Percentiles rank a stretch among this genome's conserved stretches.
phyloP scores from a whole-genome alignment of 2,329 filamentous ascomycete genomes.

The Cryoendolithus antarcticus region DNA sequence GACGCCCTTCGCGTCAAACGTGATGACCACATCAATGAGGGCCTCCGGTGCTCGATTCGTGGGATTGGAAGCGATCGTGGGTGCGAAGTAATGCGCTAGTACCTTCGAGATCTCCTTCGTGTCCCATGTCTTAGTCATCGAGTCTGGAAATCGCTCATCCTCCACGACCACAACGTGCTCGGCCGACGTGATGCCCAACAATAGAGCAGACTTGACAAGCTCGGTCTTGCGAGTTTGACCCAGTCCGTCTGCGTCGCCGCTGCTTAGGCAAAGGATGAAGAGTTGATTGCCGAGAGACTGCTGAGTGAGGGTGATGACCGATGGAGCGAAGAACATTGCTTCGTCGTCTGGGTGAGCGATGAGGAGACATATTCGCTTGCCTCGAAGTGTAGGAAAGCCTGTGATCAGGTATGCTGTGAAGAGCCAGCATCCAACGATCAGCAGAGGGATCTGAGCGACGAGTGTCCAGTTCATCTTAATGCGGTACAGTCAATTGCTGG shows the following conservation, averaged over 20 bases:
- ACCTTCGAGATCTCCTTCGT: conserved; percentile 55
- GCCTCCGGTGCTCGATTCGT: conserved; percentile 36
- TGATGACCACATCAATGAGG: conserved; percentile 70
- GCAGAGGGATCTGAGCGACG: conserved; percentile 27
- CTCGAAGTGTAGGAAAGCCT: conserved; percentile 54
- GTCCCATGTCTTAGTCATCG: conserved; percentile 73
- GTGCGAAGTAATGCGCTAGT: conserved; percentile 61
- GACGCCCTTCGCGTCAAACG: conserved; percentile 74
- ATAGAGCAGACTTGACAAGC: conserved; percentile 64
- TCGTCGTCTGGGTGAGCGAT: conserved; percentile 98
- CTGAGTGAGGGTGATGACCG: conserved; percentile 68
- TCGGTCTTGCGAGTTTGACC: conserved; percentile 74
- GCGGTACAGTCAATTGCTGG: too few species aligned
- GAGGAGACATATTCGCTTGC: conserved; percentile 80
- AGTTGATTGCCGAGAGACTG: conserved; percentile 77
- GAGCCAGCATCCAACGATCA: conserved; percentile 33
- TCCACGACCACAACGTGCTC: conserved; percentile 82
- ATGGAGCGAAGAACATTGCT: conserved; percentile 97
- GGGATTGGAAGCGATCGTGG: conserved; percentile 39
- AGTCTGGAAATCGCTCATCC: conserved; percentile 71
- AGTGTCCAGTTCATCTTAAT: conserved; percentile 29
- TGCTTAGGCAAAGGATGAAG: conserved; percentile 87
- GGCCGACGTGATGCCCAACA: conserved; percentile 60
- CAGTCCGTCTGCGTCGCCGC: conserved; percentile 78
- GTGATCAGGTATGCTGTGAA: conserved; percentile 33